These are phyloP conservation scores for Candida tammaniensis DNA, from an alignment of 805 yeast genomes.

Conservation along the genomic window DNA sequence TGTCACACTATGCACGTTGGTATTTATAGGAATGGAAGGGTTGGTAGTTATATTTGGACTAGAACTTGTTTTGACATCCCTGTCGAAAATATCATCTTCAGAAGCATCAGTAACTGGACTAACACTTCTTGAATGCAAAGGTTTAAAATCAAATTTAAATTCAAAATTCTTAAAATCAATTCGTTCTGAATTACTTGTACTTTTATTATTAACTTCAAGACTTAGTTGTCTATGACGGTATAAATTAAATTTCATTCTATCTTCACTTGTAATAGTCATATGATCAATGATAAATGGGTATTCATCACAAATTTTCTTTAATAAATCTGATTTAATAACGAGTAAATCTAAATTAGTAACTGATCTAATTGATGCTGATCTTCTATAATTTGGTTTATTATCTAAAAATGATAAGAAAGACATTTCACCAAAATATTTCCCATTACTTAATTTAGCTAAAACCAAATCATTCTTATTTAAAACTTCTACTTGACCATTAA, in stretches of 20 bases:
- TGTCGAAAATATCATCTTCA: constrained; percentile 8
- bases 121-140: constrained; percentile 15
- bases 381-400: constrained; percentile 20
- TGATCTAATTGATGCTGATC: constrained; percentile 67
- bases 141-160: constrained; percentile 13
- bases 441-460: constrained; percentile 58
- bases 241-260: constrained; percentile 29
- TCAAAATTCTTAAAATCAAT: constrained; percentile 9
- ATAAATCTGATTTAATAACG: constrained; percentile 53
- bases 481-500: constrained; percentile 71
- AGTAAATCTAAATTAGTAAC: constrained; percentile 58
- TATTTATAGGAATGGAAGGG: neutral
- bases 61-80: neutral
- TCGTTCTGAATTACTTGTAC: neutral
- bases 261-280: constrained; percentile 58
- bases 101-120: constrained; percentile 11
- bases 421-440: constrained; percentile 77
- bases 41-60: neutral
- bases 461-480: constrained; percentile 33
- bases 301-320: constrained; percentile 52
- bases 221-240: too few species aligned
- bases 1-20: neutral
- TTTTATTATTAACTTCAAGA: neutral
- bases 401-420: constrained; percentile 54
- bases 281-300: constrained; percentile 60